Evolutionary conservation across 2,329 filamentous ascomycete species (phyloP), one percentile per base, ranked within the genome.

Genomic region (Waltergamsia citrina): DNA sequence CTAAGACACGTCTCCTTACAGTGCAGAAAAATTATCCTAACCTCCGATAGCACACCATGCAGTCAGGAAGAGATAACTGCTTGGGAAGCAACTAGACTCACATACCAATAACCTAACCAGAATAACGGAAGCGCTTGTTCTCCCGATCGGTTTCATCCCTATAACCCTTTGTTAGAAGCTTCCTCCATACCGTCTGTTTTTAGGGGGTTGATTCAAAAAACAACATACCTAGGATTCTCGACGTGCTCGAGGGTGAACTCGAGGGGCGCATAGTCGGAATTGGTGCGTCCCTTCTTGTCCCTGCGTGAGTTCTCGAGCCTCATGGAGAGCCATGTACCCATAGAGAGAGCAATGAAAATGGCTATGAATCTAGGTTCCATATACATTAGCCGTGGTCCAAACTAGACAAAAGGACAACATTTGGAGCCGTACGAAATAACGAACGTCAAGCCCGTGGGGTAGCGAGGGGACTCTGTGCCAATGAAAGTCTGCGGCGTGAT

Each of bases 401-500:
- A 9, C 23, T 9, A 25, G n/a, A n/a, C 23, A n/a, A 9, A n/a
- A n/a, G 23, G 23, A 25, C n/a, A 25, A 9, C 23, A 25, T 19
- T n/a, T n/a, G n/a, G n/a, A n/a, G n/a, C n/a, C 32, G n/a, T 34
- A 34, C 32, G 32, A 11, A 9, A 34, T 29, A 16, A 34, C 32
- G 29, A 34, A 34, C 9, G 22, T 34, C 33, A 38, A 19, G 16
- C 33, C 37, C 17, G 37, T 38, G 6, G 21, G 20, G 29, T 38
- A 38, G 8, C 22, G 15, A 20, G 37, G 37, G 11, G 33, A 19
- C 24, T 38, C 37, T 9, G 27, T 35, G 9, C 18, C 28, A 9
- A 35, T 18, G 24, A 38, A 38, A 11, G 33, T 31, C 33, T 38
- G 36, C 19, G 36, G 36, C n/a, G 32, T 31, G 28, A 38, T 34